These are phyloP conservation scores for Mortierella antarctica DNA, from an alignment of 192 early-diverging fungal genomes.

Conservation along the genomic window DNA sequence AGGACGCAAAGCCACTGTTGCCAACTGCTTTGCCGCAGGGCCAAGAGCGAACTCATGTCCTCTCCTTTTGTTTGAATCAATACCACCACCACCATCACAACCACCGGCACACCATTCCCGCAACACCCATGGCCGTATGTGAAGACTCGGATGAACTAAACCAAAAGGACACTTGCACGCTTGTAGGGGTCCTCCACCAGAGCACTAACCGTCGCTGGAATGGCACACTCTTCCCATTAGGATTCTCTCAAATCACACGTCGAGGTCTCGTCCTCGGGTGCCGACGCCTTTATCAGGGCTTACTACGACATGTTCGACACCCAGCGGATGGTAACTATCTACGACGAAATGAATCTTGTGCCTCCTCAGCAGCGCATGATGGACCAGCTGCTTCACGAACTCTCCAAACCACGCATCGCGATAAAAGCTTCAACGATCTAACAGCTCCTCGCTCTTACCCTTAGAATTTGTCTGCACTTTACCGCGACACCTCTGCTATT, in stretches of 20 bases:
- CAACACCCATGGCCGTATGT: slow-evolving; percentile 24
- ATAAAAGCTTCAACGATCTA: slow-evolving; percentile 21
- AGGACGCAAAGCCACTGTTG: too few relatives aligned
- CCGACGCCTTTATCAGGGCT: slow-evolving; percentile 62
- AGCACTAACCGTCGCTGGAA: background rate
- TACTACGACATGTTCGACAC: slow-evolving; percentile 59
- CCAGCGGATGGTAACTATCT: slow-evolving; percentile 52
- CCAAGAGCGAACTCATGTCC: background rate
- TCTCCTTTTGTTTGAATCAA: background rate
- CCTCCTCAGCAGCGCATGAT: background rate
- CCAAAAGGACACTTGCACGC: background rate
- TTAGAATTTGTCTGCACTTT: slow-evolving; percentile 52
- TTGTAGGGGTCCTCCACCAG: background rate
- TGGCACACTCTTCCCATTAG: slow-evolving; percentile 3
- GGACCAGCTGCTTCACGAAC: too few relatives aligned
- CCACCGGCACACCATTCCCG: background rate
- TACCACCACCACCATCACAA: background rate
- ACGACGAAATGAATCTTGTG: background rate
- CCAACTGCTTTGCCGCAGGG: too few relatives aligned
- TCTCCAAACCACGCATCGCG: slow-evolving; percentile 7
- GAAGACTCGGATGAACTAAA: background rate
- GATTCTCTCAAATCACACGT: slow-evolving; percentile 40
- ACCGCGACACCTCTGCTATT: slow-evolving; percentile 62
- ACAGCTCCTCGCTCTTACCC: background rate
- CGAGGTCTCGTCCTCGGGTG: slow-evolving; percentile 51